Evolutionary conservation across 176 grass and related monocot genomes (phyloP).

Genomic region (Phoenix dactylifera): DNA sequence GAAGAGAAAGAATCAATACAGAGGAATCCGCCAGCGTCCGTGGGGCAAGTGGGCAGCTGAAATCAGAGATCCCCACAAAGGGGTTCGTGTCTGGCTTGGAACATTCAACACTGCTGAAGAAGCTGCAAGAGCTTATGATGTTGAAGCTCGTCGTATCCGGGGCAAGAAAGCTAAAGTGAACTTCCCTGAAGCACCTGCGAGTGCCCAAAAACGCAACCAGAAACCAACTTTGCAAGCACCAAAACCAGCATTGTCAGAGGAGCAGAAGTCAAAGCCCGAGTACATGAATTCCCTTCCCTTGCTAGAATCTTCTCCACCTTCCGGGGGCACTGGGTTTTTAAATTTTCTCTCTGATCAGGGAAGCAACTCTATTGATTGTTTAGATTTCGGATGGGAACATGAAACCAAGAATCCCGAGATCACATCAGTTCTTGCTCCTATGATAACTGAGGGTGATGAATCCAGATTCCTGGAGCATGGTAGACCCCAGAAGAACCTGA

Average conservation of each 20-base stretch:
- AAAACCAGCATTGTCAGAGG: background rate
- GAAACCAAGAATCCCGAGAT: background rate
- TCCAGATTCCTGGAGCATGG: background rate
- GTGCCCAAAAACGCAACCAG: background rate
- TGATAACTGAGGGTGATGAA: background rate
- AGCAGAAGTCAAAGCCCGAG: background rate
- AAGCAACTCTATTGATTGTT: background rate
- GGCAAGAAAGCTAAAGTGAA: slow-evolving; percentile 9
- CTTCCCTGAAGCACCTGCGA: background rate
- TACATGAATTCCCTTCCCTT: background rate
- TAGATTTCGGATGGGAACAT: background rate
- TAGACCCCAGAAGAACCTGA: slow-evolving; percentile 20
- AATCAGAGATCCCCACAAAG: slow-evolving; percentile 1
- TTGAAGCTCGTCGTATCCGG: background rate
- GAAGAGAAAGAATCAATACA: slow-evolving; percentile 7
- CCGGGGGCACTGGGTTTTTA: background rate
- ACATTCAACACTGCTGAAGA: background rate
- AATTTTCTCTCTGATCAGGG: background rate
- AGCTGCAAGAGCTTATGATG: slow-evolving; percentile 5
- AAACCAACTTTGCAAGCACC: background rate
- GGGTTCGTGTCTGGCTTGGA: slow-evolving; percentile 1
- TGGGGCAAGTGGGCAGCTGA: slow-evolving; percentile 7
- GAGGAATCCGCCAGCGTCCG: background rate
- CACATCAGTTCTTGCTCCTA: background rate
- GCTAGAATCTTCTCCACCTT: background rate